A percentile compares a stretch with the other conserved stretches of the same genome.
Evolutionary conservation across 805 yeast species (phyloP).

Genomic region (Tetrapisispora taiwanensis): DNA sequence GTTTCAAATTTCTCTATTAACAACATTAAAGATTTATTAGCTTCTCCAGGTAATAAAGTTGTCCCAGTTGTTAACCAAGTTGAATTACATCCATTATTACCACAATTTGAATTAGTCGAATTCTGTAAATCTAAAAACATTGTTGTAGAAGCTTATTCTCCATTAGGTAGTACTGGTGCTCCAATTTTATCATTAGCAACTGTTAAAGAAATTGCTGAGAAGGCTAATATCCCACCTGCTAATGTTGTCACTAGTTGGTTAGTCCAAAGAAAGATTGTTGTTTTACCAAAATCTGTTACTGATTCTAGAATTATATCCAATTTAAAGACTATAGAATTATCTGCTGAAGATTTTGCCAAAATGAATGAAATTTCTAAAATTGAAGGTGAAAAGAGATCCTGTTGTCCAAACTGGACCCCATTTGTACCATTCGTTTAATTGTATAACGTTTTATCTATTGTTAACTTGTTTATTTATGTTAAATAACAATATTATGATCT

Average conservation of each 20-base stretch:
- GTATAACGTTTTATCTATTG: too few relatives aligned
- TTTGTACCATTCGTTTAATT: constrained; percentile 17
- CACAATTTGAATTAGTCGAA: constrained; percentile 49
- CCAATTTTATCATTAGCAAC: constrained; percentile 40
- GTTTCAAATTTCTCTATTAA: constrained; percentile 60
- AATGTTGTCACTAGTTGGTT: constrained; percentile 51
- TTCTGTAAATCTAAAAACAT: constrained; percentile 45
- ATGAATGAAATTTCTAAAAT: constrained; percentile 22
- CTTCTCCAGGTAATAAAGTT: constrained; percentile 37
- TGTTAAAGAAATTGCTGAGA: constrained; percentile 36
- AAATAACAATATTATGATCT: background rate
- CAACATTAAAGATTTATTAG: constrained; percentile 42
- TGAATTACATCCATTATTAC: constrained; percentile 65
- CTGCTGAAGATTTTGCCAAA: constrained; percentile 29
- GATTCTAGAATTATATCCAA: constrained; percentile 35
- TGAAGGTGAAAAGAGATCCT: constrained; percentile 26
- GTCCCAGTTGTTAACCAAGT: constrained; percentile 68
- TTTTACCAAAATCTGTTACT: constrained; percentile 41
- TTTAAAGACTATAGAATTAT: constrained; percentile 23
- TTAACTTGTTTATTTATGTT: too few relatives aligned
- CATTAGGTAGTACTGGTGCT: constrained; percentile 54
- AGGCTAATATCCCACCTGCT: constrained; percentile 35
- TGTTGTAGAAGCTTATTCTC: constrained; percentile 64
- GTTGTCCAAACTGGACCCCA: constrained; percentile 20
- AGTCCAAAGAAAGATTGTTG: constrained; percentile 43